A percentile compares a stretch with the other conserved stretches of the same genome.
These are phyloP conservation scores for Solanum virginianum DNA, from an alignment of 257 asterid genomes.

Conservation along the genomic window DNA sequence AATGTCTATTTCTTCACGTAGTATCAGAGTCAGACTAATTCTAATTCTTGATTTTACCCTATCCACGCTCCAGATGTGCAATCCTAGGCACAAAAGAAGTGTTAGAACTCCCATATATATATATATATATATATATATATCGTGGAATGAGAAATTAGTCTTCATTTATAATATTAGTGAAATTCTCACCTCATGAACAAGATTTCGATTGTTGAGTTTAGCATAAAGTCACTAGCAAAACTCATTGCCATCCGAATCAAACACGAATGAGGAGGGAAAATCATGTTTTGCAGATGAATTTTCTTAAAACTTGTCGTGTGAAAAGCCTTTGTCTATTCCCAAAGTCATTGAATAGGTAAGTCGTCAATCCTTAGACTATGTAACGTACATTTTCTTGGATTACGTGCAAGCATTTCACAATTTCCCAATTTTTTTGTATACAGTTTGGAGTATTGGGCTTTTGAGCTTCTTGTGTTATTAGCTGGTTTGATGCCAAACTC, in stretches of 20 bases:
- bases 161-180: not conserved
- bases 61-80: not conserved
- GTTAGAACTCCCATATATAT: not conserved
- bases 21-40: not conserved
- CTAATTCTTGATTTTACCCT: not conserved
- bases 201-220: not conserved
- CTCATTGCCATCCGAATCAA: not conserved
- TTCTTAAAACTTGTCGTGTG: not conserved
- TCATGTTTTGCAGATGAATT: not conserved
- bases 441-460: conserved; percentile 88
- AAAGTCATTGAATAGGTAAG: not conserved
- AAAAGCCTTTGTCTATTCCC: not conserved
- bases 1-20: not conserved
- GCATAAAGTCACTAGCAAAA: not conserved
- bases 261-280: not conserved
- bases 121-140: too few relatives aligned
- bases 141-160: not conserved
- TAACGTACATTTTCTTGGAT: not conserved
- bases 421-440: not conserved
- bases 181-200: not conserved
- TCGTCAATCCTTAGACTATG: not conserved
- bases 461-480: conserved; percentile 68
- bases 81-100: not conserved
- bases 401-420: not conserved
- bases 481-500: conserved; percentile 85